Evolutionary conservation across 495 filamentous ascomycete genomes (phyloP).

Genomic region (Penicillium dipodomyicola): DNA sequence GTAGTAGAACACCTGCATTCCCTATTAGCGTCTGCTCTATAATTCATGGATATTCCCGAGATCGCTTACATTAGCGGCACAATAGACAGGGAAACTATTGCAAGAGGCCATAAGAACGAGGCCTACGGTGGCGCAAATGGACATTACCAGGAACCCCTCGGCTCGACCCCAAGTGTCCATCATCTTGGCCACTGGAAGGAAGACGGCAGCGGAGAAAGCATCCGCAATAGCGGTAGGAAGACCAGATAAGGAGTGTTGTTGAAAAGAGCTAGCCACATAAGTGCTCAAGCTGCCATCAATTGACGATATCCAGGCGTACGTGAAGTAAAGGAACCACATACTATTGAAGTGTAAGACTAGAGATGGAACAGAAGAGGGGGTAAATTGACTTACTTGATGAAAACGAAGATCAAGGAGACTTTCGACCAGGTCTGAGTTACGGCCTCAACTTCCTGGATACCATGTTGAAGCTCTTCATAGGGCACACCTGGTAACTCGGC

Average conservation of each 20-base stretch:
- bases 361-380: neutral
- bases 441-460: constrained; percentile 40
- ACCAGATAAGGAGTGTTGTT: constrained; percentile 34
- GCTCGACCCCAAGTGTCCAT: constrained; percentile 62
- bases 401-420: constrained; percentile 30
- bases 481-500: constrained; percentile 11
- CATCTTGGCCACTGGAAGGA: constrained; percentile 62
- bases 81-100: constrained; percentile 44
- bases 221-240: constrained; percentile 31
- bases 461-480: constrained; percentile 25
- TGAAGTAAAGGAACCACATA: constrained; percentile 36
- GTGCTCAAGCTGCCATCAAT: constrained; percentile 26
- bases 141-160: constrained; percentile 49
- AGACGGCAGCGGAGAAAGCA: constrained; percentile 58
- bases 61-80: constrained; percentile 34
- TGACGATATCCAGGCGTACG: constrained; percentile 29
- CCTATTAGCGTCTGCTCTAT: neutral
- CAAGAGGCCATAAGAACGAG: constrained; percentile 50
- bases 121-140: constrained; percentile 36
- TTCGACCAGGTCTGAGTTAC: constrained; percentile 36
- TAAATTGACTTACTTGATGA: constrained; percentile 30
- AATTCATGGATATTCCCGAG: no score
- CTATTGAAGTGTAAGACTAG: constrained; percentile 15
- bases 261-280: constrained; percentile 34
- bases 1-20: constrained; percentile 43